phyloP scores from a whole-genome alignment of 176 grass and related monocot genomes.

The Triticum dicoccoides region DNA sequence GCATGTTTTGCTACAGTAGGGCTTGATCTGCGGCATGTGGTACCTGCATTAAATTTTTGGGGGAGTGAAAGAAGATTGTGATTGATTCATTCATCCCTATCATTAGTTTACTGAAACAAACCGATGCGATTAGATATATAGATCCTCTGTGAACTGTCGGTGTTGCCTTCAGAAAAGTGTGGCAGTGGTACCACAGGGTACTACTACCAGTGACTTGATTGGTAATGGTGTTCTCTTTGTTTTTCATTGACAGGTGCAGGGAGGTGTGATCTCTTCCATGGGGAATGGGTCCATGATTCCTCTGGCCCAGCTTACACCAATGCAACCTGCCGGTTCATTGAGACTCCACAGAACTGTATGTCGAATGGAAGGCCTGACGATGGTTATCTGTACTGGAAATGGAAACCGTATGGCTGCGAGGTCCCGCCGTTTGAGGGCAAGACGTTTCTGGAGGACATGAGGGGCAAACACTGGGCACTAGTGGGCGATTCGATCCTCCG shows the following conservation, averaged over 20 bases:
- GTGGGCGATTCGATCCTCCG: conserved; percentile 93
- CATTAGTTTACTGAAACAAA: conserved; percentile 21
- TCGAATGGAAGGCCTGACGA: conserved; percentile 77
- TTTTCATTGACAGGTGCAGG: conserved; percentile 33
- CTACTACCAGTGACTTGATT: not conserved
- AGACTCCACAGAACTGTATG: conserved; percentile 87
- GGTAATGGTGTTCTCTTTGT: not conserved
- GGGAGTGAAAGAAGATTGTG: not conserved
- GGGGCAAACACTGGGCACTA: conserved; percentile 72
- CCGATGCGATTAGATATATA: no score
- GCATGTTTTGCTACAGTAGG: conserved; percentile 11
- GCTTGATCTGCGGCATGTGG: not conserved
- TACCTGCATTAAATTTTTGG: not conserved
- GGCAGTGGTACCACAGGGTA: not conserved
- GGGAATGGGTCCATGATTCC: conserved; percentile 68
- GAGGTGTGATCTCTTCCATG: conserved; percentile 72
- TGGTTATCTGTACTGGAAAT: conserved; percentile 80
- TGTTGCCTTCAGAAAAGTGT: not conserved
- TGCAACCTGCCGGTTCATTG: conserved; percentile 78
- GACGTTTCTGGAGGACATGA: conserved; percentile 67
- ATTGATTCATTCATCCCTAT: not conserved
- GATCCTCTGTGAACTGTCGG: not conserved
- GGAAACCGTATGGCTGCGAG: conserved; percentile 82
- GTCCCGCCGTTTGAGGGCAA: conserved; percentile 50
- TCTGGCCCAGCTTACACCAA: conserved; percentile 73